These are phyloP conservation scores for Malus domestica DNA, from an alignment of 306 rosid genomes.

Conservation along the genomic window ASM211411v1 NC_041804.1:2503001-2503500, in stretches of 20 bases:
- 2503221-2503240: not conserved
- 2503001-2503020: constrained; percentile 2
- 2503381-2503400: too few relatives aligned
- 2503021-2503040: constrained; percentile 29
- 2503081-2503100: constrained; percentile 20
- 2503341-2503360: too few relatives aligned
- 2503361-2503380: accelerated
- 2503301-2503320: too few relatives aligned
- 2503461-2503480: too few relatives aligned
- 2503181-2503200: not conserved
- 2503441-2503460: too few relatives aligned
- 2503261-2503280: not conserved
- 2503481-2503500: accelerated
- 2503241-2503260: not conserved
- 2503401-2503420: too few relatives aligned
- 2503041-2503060: not conserved
- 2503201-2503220: constrained; percentile 10
- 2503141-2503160: not conserved
- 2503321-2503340: too few relatives aligned
- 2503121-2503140: not conserved
- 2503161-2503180: not conserved
- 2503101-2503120: not conserved
- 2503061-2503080: constrained; percentile 7
- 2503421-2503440: too few relatives aligned
- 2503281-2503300: too few relatives aligned